A percentile compares a stretch with the other conserved stretches of the same genome.
These are phyloP conservation scores for Malassezia pachydermatis DNA, from an alignment of 1,284 basidiomycete species.

Conservation along the genomic window DNA sequence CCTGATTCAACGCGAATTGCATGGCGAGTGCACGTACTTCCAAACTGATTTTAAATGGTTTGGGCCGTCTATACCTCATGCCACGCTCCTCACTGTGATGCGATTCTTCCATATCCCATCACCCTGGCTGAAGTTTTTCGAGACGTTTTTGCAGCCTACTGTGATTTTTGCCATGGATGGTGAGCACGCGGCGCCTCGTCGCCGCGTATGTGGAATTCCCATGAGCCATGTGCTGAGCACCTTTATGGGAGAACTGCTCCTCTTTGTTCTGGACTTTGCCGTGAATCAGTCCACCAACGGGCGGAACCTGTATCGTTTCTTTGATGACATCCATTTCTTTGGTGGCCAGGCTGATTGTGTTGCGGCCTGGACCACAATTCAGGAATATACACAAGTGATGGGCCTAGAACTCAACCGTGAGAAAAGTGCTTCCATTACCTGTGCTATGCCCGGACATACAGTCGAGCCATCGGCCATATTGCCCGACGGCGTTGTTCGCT, in stretches of 20 bases:
- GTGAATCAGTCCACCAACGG: slow-evolving; percentile 5
- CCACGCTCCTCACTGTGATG: background rate
- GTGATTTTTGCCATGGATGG: background rate
- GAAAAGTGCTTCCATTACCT: slow-evolving; percentile 2
- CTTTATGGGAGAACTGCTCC: background rate
- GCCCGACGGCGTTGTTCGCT: background rate
- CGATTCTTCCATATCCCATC: slow-evolving; percentile 1
- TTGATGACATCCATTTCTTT: slow-evolving; percentile 4
- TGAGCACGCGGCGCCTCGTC: background rate
- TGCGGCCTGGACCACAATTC: background rate
- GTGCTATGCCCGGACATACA: background rate
- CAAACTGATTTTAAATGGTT: slow-evolving; percentile 9
- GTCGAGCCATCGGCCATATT: background rate
- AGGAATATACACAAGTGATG: background rate
- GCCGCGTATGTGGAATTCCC: slow-evolving; percentile 1
- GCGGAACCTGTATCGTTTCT: background rate
- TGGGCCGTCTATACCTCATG: slow-evolving; percentile 4
- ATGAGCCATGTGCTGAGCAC: slow-evolving; percentile 5
- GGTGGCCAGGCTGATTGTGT: background rate
- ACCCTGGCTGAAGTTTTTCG: background rate
- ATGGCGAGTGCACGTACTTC: slow-evolving; percentile 2
- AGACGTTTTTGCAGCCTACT: background rate
- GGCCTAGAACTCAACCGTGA: slow-evolving; percentile 1
- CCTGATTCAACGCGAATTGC: background rate
- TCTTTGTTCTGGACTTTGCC: slow-evolving; percentile 5